Evolutionary conservation across 495 filamentous ascomycete genomes (phyloP), one percentile per base, ranked within the genome.

Genomic region (Aspergillus indologenus): DNA sequence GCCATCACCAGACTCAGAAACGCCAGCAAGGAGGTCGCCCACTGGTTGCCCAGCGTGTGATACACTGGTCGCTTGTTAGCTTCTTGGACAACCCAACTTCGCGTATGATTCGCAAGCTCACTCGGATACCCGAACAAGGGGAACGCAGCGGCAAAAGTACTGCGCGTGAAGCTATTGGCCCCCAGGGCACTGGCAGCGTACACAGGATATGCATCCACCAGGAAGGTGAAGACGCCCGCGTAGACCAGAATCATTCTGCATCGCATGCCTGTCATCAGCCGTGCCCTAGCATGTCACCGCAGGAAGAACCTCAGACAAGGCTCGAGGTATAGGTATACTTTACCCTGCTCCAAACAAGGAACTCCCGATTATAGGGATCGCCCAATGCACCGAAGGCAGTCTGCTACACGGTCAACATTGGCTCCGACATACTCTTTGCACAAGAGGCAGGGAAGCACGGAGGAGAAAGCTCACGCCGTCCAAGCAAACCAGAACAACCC

Each of bases 181-280:
- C 91, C 92, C 59, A 96, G 74, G 5, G 91, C 90, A 43, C 81
- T 87, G 29, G 92, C 92, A 20, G 92, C 91, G 73, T 92, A 96
- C 20, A 86, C 71, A 5, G 92, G 91, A 67, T 95, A 92, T 12
- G 87, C 87, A 70, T 94, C 92, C 29, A 96, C 92, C 47, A 96
- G 78, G 74, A 96, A 96, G 22, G 91, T 96, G 70, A 96, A 96
- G 63, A 96, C 81, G 15, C 91, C 91, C 12, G 83, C 83, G 70
- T 89, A 96, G 19, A 87, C 87, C 12, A 91, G 71, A 45, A 90
- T 76, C 64, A 40, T 49, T 23, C 46, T 49, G 23, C 6, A 8
- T 4, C 18, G 18, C 21, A 3, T 20, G 45, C 11, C 20, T 20
- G 21, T 4, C 14, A 23, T 49, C 20, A 12, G 2, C 6, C 23